Percentiles rank a stretch among this genome's conserved stretches.
Conservation (phyloP, 164 flowering plant species). For the Buxus sempervirens region DNA sequence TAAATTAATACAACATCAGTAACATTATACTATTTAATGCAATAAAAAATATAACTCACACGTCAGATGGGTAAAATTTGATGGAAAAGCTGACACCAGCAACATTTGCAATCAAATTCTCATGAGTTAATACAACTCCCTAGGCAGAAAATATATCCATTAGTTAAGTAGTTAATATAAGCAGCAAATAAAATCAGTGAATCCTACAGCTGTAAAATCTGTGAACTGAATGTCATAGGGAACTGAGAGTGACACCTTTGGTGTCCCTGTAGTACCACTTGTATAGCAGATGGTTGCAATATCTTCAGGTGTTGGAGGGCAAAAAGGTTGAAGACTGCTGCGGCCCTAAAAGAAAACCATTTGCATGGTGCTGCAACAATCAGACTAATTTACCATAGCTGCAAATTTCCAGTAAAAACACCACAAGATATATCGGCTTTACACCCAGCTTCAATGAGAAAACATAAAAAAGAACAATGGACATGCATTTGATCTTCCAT, state of each 20-base stretch:
- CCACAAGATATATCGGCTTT: neutral
- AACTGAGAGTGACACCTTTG: conserved; percentile 58
- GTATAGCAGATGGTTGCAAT: conserved; percentile 96
- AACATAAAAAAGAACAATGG: neutral
- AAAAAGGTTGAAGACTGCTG: conserved; percentile 60
- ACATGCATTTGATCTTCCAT: neutral
- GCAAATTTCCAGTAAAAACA: neutral
- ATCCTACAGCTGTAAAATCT: neutral
- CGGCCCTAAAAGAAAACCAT: conserved; percentile 42
- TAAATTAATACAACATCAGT: neutral
- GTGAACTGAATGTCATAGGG: neutral
- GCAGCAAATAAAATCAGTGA: neutral
- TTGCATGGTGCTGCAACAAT: neutral
- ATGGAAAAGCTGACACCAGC: conserved; percentile 45
- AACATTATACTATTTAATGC: neutral
- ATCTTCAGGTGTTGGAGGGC: conserved; percentile 88
- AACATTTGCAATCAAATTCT: conserved; percentile 77
- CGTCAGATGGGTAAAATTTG: conserved; percentile 63
- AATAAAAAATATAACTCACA: conserved; percentile 37
- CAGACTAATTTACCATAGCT: conserved; percentile 3
- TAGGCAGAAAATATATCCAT: conserved; percentile 18
- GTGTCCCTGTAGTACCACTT: conserved; percentile 99
- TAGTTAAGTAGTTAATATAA: neutral
- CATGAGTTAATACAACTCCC: conserved; percentile 91
- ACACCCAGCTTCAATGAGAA: neutral